phyloP scores from a whole-genome alignment of 164 flowering plant genomes.

The Stephania yunnanensis region DNA sequence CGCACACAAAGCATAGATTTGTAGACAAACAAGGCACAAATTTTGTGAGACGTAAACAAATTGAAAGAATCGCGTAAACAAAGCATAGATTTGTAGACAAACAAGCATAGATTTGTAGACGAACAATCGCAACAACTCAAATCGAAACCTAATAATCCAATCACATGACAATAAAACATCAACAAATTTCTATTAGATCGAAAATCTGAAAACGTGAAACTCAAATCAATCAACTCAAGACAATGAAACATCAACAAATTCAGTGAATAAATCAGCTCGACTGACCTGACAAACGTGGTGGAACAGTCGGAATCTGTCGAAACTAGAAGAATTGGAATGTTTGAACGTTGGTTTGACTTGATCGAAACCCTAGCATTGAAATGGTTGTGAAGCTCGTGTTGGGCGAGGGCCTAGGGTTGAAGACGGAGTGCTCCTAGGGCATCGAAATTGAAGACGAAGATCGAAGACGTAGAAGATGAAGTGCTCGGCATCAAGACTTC shows the following conservation, averaged over 20 bases:
- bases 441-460: too few relatives aligned
- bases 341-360: not conserved
- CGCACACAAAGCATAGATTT: too few relatives aligned
- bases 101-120: too few relatives aligned
- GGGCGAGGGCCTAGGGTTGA: not conserved
- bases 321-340: not conserved
- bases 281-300: conserved; percentile 11
- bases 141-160: not conserved
- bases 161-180: not conserved
- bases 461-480: too few relatives aligned
- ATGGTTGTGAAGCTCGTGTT: not conserved
- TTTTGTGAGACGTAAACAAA: too few relatives aligned
- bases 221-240: not conserved
- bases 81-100: too few relatives aligned
- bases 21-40: too few relatives aligned
- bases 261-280: not conserved
- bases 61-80: too few relatives aligned
- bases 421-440: too few relatives aligned
- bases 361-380: not conserved
- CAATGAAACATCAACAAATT: not conserved
- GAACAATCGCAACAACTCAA: too few relatives aligned
- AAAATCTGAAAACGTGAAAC: not conserved
- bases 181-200: not conserved
- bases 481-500: too few relatives aligned
- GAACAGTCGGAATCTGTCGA: too few relatives aligned